These are phyloP conservation scores for Plasmopara halstedii DNA, from an alignment of 352 stramenopile genomes.

Conservation along the genomic window DNA sequence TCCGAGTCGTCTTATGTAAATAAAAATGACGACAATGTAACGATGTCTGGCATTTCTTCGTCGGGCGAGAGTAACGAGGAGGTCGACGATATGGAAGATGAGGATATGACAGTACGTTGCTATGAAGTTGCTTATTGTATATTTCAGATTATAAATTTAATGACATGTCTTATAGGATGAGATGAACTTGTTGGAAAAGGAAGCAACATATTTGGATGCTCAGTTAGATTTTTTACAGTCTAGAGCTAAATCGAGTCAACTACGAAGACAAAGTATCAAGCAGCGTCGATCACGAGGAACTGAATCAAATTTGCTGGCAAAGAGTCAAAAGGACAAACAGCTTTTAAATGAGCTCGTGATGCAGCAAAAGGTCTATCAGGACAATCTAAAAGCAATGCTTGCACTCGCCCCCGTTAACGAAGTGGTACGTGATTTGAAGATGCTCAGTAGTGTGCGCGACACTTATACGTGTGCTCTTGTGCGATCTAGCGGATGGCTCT, in stretches of 20 bases:
- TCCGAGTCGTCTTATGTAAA: constrained; percentile 15
- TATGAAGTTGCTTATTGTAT: not conserved
- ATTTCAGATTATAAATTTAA: not conserved
- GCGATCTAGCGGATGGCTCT: constrained; percentile 44
- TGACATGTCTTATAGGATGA: constrained; percentile 29
- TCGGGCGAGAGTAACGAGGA: constrained; percentile 16
- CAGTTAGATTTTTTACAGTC: constrained; percentile 61
- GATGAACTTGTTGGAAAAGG: constrained; percentile 51
- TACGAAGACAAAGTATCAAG: constrained; percentile 39
- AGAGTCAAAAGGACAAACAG: constrained; percentile 41
- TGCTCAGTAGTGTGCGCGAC: not conserved
- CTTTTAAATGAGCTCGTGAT: constrained; percentile 48
- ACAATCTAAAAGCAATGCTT: constrained; percentile 77
- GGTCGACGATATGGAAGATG: constrained; percentile 28
- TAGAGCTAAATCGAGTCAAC: constrained; percentile 32
- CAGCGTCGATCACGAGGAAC: constrained; percentile 34
- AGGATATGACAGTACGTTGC: constrained; percentile 24
- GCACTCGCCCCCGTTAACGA: constrained; percentile 68
- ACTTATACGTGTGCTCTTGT: not conserved
- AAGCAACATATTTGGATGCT: constrained; percentile 60
- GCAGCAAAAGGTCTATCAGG: constrained; percentile 62
- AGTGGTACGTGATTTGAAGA: constrained; percentile 25
- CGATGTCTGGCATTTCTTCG: constrained; percentile 23
- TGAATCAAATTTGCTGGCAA: constrained; percentile 30
- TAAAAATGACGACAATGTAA: constrained; percentile 12